Conservation (phyloP, 192 early-diverging fungal genomes). For the Rhizoclosmatium globosum region DNA sequence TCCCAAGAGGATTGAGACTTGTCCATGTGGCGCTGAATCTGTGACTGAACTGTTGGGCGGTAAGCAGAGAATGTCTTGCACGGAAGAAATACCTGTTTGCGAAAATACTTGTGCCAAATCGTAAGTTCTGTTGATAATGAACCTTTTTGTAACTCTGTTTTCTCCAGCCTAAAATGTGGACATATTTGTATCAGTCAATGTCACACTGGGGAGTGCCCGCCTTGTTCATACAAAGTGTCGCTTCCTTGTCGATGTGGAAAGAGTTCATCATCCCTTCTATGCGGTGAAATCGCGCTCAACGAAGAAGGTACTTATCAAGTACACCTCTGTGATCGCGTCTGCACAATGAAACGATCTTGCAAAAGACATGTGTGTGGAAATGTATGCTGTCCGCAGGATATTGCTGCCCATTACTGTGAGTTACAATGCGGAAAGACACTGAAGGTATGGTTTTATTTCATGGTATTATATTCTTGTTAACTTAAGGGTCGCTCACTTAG, state of each 20-base stretch:
- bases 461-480: not conserved
- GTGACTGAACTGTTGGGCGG: slow-evolving; percentile 32
- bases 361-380: slow-evolving; percentile 53
- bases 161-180: slow-evolving; percentile 43
- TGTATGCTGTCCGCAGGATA: slow-evolving; percentile 48
- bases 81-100: slow-evolving; percentile 51
- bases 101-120: slow-evolving; percentile 44
- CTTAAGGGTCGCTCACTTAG: not conserved
- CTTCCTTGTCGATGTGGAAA: slow-evolving; percentile 50
- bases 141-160: not conserved
- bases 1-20: slow-evolving; percentile 42
- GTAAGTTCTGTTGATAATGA: not conserved
- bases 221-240: slow-evolving; percentile 40
- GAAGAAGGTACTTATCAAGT: slow-evolving; percentile 35
- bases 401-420: slow-evolving; percentile 48
- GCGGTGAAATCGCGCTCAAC: slow-evolving; percentile 37
- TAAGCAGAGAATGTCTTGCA: slow-evolving; percentile 40
- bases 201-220: slow-evolving; percentile 50
- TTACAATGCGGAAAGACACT: slow-evolving; percentile 50
- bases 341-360: slow-evolving; percentile 46
- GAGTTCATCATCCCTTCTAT: slow-evolving; percentile 22
- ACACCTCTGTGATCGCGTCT: slow-evolving; percentile 48
- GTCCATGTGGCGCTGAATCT: slow-evolving; percentile 46
- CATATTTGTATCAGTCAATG: slow-evolving; percentile 50
- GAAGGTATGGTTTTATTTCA: not conserved